Evolutionary conservation across 2,329 filamentous ascomycete species (phyloP), one percentile per base, ranked within the genome.

Genomic region (Penicillium hesseltinei): DNA sequence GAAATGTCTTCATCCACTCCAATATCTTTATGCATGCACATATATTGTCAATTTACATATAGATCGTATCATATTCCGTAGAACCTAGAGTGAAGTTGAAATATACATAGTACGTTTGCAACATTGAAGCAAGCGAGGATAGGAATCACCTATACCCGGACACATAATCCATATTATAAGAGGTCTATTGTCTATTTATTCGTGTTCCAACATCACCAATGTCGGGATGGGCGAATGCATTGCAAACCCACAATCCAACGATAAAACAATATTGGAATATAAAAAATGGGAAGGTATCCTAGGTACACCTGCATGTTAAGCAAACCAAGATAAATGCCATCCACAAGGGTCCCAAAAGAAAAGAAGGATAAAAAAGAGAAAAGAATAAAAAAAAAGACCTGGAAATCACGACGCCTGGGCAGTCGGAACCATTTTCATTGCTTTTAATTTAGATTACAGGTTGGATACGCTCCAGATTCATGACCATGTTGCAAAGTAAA

Each of bases 381-480:
- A 17, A 36, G 3, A 45, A 2, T 25, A 4, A 23, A n/a, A 36
- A 19, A 35, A 45, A 35, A 35, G 6, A 40, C 38, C 48, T n/a
- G 36, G 48, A 17, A 52, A 46, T 27, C 50, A 46, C 29, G 40
- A 52, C 50, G 39, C 50, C 29, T 6, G 35, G 2, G 17, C 39
- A 52, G 50, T 45, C 50, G 31, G 17, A 44, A 15, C 21, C 23
- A 19, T 11, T 45, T 35, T 45, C 35, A 52, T 52, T 52, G 50
- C 39, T 52, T 52, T 44, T 36, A 17, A 52, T 29, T 45, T n/a
- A 45, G 39, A 45, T 36, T 52, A 52, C 50, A 52, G 23, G 49
- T 31, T 44, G 21, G 29, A 44, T 52, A 44, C 48, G 48, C 48
- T 51, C 36, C 36, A 52, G 7, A 36, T 36, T 35, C 50, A n/a